These are phyloP conservation scores for Gardenia jasminoides DNA, from an alignment of 257 asterid species.

Conservation along the genomic window DNA sequence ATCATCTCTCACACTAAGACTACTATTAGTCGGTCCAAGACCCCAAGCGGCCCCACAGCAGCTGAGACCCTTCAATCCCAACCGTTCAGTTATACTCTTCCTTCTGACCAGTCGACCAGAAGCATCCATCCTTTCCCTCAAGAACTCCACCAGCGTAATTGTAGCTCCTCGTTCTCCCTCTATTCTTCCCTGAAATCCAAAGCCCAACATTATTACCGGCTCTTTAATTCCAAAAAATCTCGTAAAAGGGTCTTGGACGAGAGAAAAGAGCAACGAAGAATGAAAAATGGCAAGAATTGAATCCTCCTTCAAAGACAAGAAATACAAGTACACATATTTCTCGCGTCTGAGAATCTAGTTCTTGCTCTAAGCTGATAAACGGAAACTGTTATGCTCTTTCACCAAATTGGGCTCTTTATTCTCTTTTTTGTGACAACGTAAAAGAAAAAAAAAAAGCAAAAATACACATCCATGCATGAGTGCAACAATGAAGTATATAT, in stretches of 20 bases:
- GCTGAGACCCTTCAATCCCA: slow-evolving; percentile 56
- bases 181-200: slow-evolving; percentile 54
- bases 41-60: slow-evolving; percentile 73
- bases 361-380: neutral
- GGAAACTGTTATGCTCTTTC: no score
- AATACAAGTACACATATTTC: neutral
- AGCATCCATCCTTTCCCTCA: slow-evolving; percentile 62
- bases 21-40: slow-evolving; percentile 31
- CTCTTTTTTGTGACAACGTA: no score
- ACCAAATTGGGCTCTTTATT: no score
- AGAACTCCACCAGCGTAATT: slow-evolving; percentile 40
- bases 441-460: neutral
- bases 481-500: neutral
- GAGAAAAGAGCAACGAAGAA: no score
- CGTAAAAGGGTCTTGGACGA: neutral
- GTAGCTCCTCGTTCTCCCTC: slow-evolving; percentile 41
- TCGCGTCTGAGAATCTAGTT: no score
- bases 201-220: slow-evolving; percentile 45
- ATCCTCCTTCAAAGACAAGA: neutral
- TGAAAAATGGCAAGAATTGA: neutral
- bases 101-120: slow-evolving; percentile 43
- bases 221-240: neutral
- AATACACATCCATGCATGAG: neutral
- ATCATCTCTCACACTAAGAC: slow-evolving; percentile 39
- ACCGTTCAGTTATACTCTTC: slow-evolving; percentile 60